Evolutionary conservation across 2,329 filamentous ascomycete genomes (phyloP), one percentile per base, ranked within the genome.

Genomic region (Tolypocladium amazonense): DNA sequence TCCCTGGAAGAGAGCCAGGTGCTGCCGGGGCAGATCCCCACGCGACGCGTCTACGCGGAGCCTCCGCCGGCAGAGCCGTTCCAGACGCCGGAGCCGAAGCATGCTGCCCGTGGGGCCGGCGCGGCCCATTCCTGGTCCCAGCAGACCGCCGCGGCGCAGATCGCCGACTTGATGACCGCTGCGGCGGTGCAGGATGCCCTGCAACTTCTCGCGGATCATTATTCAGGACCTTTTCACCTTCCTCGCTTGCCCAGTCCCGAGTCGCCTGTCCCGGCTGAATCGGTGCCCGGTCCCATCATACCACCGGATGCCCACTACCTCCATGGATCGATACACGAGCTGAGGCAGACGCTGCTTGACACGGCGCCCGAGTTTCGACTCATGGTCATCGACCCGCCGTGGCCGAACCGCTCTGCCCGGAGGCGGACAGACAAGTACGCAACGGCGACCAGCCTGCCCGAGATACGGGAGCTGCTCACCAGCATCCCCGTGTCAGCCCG

Each of bases 331-430:
- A 80, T 79, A 63, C 71, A 69, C 62, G 75, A 73, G 6, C 72
- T 72, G 53, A 71, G 76, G 43, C 65, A 69, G 2, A 62, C 63
- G 0, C 80, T 86, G 63, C 64, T 76, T 1, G 64, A 71, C 18
- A 68, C 67, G 3, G 77, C 80, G 2, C 78, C 81, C 25, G 66
- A 70, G 8, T 92, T 93, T 70, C 77, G 89, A 63, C 75, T 92
- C 53, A 77, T 92, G 43, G 70, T 92, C 9, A 75, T 92, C 25
- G 89, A 93, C 68, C 90, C 90, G 3, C 89, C 90, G 1, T 93
- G 90, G 89, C 88, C 89, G 0, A 93, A 91, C 68, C 82, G 86
- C 54, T 92, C 89, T 7, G 89, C 84, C 18, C 81, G 81, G 64
- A 79, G 88, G 45, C 85, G 83, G 66, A 77, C 64, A 56, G 72